A percentile compares a stretch with the other conserved stretches of the same genome.
phyloP scores from a whole-genome alignment of 2,329 filamentous ascomycete species.

The Metarhizium album region DNA sequence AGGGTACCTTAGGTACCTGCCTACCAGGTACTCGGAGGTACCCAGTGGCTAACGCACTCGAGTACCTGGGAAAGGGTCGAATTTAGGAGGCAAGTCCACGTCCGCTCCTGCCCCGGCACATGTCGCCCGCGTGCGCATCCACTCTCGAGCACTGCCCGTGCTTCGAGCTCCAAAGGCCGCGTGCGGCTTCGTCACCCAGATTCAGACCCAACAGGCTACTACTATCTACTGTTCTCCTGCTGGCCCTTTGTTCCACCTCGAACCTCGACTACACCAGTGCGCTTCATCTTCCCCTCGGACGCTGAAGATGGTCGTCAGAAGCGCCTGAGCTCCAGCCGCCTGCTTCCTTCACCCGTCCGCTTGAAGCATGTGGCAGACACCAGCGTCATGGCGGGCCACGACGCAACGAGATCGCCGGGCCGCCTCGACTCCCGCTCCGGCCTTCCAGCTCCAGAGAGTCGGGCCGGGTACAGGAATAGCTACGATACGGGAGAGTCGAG shows the following conservation, averaged over 20 bases:
- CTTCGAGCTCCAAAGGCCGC: neutral
- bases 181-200: too few species aligned
- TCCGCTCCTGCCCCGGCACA: neutral
- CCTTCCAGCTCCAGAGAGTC: slow-evolving; percentile 8
- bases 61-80: too few species aligned
- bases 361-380: slow-evolving; percentile 11
- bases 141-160: neutral
- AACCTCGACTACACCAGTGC: neutral
- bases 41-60: too few species aligned
- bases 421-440: slow-evolving; percentile 5
- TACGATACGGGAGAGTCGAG: slow-evolving; percentile 37
- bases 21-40: too few species aligned
- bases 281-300: neutral
- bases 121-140: neutral
- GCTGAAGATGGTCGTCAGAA: neutral
- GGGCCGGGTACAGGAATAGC: slow-evolving; percentile 13
- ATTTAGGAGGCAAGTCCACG: too few species aligned
- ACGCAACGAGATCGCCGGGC: slow-evolving; percentile 9
- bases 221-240: neutral
- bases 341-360: slow-evolving; percentile 3
- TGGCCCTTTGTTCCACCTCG: neutral
- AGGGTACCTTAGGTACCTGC: too few species aligned
- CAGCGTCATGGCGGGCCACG: slow-evolving; percentile 13
- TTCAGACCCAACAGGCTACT: neutral
- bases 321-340: slow-evolving; percentile 1